Percentiles rank a stretch among this genome's conserved stretches.
These are phyloP conservation scores for Torulaspora indica DNA, from an alignment of 805 yeast species.

Conservation along the genomic window DNA sequence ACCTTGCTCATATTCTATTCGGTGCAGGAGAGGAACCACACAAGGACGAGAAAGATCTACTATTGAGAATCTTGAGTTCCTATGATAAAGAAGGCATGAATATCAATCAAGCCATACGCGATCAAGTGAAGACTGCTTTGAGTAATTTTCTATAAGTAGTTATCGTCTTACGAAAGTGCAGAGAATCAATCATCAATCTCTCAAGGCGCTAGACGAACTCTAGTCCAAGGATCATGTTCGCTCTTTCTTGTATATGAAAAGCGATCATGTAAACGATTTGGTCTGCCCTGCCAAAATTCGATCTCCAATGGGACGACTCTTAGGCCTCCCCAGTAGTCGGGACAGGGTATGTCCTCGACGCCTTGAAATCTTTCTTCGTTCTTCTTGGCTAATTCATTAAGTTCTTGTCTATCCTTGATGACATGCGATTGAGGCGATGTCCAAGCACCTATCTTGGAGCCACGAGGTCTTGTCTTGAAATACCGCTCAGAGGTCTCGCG, in stretches of 20 bases:
- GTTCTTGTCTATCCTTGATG: conserved; percentile 54
- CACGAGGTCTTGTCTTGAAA: conserved; percentile 84
- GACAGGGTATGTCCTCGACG: conserved; percentile 71
- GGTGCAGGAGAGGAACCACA: not conserved
- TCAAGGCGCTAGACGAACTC: conserved; percentile 69
- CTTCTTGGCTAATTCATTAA: conserved; percentile 49
- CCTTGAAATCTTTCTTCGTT: conserved; percentile 56
- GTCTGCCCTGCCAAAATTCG: conserved; percentile 98
- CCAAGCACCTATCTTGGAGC: conserved; percentile 95
- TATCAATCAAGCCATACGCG: conserved; percentile 15
- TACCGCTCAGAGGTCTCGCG: conserved; percentile 72
- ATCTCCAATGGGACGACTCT: conserved; percentile 82
- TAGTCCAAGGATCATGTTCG: conserved; percentile 52
- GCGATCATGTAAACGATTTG: conserved; percentile 86
- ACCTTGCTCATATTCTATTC: conserved; percentile 15
- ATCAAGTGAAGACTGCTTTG: conserved; percentile 11
- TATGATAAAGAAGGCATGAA: conserved; percentile 11
- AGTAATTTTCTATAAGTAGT: conserved; percentile 10
- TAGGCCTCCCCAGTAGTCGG: conserved; percentile 94
- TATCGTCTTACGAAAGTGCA: not conserved
- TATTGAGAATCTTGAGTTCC: conserved; percentile 3
- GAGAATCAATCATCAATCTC: not conserved
- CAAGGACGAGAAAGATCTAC: conserved; percentile 1
- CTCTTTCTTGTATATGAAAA: conserved; percentile 60
- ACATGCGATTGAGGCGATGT: conserved; percentile 81